Conservation (phyloP, 2,329 filamentous ascomycete genomes). For the Colletotrichum viniferum region DNA sequence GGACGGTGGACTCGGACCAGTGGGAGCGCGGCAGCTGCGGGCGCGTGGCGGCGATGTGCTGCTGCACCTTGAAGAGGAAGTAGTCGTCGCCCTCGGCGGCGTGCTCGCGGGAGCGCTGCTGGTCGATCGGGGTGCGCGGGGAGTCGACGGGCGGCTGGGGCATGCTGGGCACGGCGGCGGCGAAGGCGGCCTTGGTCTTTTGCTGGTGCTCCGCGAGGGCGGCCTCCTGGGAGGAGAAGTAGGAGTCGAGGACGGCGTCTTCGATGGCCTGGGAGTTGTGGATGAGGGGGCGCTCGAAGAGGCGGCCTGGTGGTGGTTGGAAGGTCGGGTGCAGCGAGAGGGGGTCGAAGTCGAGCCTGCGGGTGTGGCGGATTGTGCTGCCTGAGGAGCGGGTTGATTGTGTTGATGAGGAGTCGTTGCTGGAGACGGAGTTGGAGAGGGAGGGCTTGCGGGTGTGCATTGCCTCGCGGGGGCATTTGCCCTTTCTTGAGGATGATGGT, state of each 20-base stretch:
- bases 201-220: background rate
- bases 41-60: slow-evolving; percentile 9
- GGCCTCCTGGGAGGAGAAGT: slow-evolving; percentile 13
- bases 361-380: slow-evolving; percentile 8
- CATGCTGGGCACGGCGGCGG: slow-evolving; percentile 7
- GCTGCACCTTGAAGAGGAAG: slow-evolving; percentile 24
- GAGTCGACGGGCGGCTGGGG: slow-evolving; percentile 16
- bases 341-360: slow-evolving; percentile 22
- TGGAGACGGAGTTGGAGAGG: slow-evolving; percentile 23
- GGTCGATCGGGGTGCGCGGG: slow-evolving; percentile 19
- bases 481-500: background rate
- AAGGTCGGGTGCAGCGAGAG: slow-evolving; percentile 22
- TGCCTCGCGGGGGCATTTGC: slow-evolving; percentile 2
- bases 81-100: slow-evolving; percentile 22
- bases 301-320: slow-evolving; percentile 18
- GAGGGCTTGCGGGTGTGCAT: slow-evolving; percentile 23
- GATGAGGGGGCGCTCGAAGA: slow-evolving; percentile 23
- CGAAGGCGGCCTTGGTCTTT: background rate
- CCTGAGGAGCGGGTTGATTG: slow-evolving; percentile 12
- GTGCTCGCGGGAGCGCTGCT: slow-evolving; percentile 1
- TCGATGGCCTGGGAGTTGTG: slow-evolving; percentile 12
- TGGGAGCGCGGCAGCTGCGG: slow-evolving; percentile 36
- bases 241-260: slow-evolving; percentile 17
- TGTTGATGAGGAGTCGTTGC: slow-evolving; percentile 20
- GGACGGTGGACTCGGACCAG: slow-evolving; percentile 48